Base-by-base conservation (phyloP, 1,139 yeast species). In the Candida sojae region DNA sequence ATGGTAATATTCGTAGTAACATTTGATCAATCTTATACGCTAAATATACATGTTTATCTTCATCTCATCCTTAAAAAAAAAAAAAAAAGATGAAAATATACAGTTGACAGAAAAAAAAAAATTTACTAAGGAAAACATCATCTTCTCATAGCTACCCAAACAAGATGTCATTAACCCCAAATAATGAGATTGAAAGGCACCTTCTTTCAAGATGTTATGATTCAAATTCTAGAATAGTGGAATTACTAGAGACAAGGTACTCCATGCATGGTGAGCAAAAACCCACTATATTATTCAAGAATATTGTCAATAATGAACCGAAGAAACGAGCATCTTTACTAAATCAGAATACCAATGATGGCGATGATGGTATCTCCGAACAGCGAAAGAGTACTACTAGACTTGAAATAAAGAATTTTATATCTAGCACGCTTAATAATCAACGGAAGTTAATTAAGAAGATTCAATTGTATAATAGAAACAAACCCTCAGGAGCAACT, bases 181-280 rank as follows among this genome's bases (percentile, higher is more conserved):
- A 44, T 34, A 70, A 71, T 46, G 65, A 70, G 42, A 64, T 83
- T n/a, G 91, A 85, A 59, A 73, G 50, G 44, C 67, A 61, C 47
- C 67, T 87, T 21, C 71, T 87, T 17, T 66, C 82, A 1, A 65
- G 88, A 48, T 74, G 84, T 57, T 75, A 76, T 54, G 70, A 63
- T 40, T 69, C 71, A 5, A 59, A 59, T 61, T 75, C 62, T 45
- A 66, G 50, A 66, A 74, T 84, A 5, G 62, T 75, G 12, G 79
- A 82, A 53, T 67, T 85, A 1, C 64, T 87, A 28, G 75, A 75
- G 37, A 67, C 77, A 6, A 63, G 93, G 44, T 87, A 86, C 62
- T 79, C 88, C 0, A 51, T 64, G 12, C 63, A 68, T 0, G 89
- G 88, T 2, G 73, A 72, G 32, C 89, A 83, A 57, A 84, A 83